These are phyloP conservation scores for Clitocybe nebularis DNA, from an alignment of 1,284 basidiomycete species.

Conservation along the genomic window DNA sequence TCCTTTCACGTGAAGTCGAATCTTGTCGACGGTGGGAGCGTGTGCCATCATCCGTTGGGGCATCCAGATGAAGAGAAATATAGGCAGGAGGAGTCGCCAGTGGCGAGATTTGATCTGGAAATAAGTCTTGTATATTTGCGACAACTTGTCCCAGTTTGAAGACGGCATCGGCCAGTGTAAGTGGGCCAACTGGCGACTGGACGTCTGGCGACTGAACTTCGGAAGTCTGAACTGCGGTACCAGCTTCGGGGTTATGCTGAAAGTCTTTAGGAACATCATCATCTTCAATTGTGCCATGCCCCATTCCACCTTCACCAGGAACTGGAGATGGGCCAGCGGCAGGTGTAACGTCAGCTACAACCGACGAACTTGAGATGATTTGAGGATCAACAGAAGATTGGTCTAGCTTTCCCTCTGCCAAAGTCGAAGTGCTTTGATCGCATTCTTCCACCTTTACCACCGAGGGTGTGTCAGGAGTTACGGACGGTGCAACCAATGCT, in stretches of 20 bases:
- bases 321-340: too few species aligned
- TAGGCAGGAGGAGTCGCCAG: slow-evolving; percentile 10
- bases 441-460: too few species aligned
- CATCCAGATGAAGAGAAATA: slow-evolving; percentile 11
- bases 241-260: neutral
- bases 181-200: slow-evolving; percentile 18
- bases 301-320: too few species aligned
- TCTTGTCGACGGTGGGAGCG: slow-evolving; percentile 5
- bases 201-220: slow-evolving; percentile 4
- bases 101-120: slow-evolving; percentile 19
- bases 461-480: too few species aligned
- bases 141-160: slow-evolving; percentile 17
- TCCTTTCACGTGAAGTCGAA: slow-evolving; percentile 1
- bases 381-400: too few species aligned
- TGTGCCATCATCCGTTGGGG: neutral
- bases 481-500: too few species aligned
- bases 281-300: too few species aligned
- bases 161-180: slow-evolving; percentile 20
- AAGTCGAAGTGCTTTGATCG: too few species aligned
- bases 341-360: too few species aligned
- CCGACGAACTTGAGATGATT: too few species aligned
- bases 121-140: slow-evolving; percentile 19
- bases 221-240: neutral
- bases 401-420: too few species aligned
- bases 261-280: too few species aligned